phyloP scores from a whole-genome alignment of 345 rosid species.

The Rhodamnia argentea region DNA sequence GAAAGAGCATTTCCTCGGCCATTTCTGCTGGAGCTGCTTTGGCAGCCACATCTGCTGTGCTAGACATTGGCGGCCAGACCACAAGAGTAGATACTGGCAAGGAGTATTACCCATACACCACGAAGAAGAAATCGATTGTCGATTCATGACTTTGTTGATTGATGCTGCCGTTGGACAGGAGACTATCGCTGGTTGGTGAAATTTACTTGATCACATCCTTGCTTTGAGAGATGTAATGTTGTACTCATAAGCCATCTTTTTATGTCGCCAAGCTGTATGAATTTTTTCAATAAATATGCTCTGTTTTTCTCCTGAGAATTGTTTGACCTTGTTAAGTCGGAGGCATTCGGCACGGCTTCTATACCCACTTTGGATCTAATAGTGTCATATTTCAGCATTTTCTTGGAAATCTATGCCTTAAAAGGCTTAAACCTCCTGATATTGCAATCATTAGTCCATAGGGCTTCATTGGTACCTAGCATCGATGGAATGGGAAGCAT shows the following conservation, averaged over 20 bases:
- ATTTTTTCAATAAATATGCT: not conserved
- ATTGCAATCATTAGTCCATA: not conserved
- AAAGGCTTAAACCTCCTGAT: not conserved
- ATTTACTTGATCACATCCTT: not conserved
- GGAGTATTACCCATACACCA: constrained; percentile 89
- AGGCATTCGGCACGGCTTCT: not conserved
- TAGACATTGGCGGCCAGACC: constrained; percentile 91
- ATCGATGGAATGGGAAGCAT: not conserved
- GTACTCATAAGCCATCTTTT: not conserved
- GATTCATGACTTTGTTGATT: constrained; percentile 20
- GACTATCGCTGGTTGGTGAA: not conserved
- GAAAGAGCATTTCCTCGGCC: constrained; percentile 77
- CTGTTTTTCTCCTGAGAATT: not conserved
- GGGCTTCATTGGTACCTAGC: not conserved
- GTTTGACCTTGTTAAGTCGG: not conserved
- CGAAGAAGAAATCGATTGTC: constrained; percentile 59
- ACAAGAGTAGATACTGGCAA: constrained; percentile 81
- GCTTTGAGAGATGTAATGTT: not conserved
- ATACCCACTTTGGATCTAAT: not conserved
- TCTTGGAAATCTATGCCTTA: not conserved
- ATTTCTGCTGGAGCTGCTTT: constrained; percentile 81
- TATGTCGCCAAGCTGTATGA: not conserved
- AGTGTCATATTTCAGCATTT: not conserved
- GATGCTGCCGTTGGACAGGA: constrained; percentile 1
- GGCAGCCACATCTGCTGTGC: constrained; percentile 71